phyloP scores from a whole-genome alignment of 306 rosid genomes.

The Mimosa pudica region DNA sequence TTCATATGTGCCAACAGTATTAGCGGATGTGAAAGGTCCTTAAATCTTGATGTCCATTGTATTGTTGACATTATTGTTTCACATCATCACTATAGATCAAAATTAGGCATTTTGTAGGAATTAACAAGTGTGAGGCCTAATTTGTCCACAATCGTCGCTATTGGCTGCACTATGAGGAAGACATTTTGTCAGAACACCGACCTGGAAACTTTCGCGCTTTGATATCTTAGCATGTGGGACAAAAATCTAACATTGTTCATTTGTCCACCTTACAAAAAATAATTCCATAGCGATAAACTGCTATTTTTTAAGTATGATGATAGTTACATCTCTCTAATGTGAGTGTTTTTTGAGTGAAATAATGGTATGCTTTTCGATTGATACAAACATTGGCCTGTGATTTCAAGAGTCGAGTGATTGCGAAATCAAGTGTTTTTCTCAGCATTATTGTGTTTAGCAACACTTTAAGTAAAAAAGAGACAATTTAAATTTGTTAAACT shows the following conservation, averaged over 20 bases:
- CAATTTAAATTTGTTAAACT: background rate
- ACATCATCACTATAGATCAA: background rate
- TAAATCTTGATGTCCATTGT: background rate
- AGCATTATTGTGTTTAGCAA: background rate
- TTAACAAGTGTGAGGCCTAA: background rate
- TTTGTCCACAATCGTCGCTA: background rate
- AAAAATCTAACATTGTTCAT: background rate
- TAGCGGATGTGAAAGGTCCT: background rate
- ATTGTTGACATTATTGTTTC: background rate
- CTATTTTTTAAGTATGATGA: background rate
- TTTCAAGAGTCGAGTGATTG: background rate
- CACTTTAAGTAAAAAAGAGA: background rate
- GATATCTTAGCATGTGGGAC: background rate
- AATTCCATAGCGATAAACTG: background rate
- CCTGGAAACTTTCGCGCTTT: slow-evolving; percentile 8
- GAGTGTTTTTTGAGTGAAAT: background rate
- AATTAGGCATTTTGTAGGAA: background rate
- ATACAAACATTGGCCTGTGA: background rate
- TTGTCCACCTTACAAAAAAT: background rate
- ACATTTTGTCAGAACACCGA: background rate
- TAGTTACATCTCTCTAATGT: background rate
- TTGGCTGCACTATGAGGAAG: background rate
- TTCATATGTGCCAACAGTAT: too few relatives aligned
- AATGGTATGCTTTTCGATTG: background rate
- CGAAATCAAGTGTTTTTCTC: background rate